A percentile compares a stretch with the other conserved stretches of the same genome.
Evolutionary conservation across 2,329 filamentous ascomycete species (phyloP).

Genomic region (Botrytis aclada): DNA sequence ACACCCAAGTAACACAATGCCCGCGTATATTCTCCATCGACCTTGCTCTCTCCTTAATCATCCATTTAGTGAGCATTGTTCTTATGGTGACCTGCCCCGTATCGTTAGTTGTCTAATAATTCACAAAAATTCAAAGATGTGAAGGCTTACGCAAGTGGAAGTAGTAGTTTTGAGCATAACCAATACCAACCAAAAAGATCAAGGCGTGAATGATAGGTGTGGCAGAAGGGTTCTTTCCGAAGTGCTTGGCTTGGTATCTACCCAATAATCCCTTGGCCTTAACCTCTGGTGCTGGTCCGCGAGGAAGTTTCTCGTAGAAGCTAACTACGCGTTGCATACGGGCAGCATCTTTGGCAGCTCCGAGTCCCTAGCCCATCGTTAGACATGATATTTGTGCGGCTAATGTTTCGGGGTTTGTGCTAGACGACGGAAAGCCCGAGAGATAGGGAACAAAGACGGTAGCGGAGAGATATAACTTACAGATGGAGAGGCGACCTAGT

Average conservation of each 20-base stretch:
- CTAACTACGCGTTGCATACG: constrained; percentile 97
- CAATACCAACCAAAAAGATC: constrained; percentile 70
- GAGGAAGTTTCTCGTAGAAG: constrained; percentile 98
- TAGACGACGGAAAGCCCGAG: background rate
- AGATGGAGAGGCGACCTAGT: constrained; percentile 39
- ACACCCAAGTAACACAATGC: constrained; percentile 27
- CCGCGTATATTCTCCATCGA: constrained; percentile 3
- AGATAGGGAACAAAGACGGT: background rate
- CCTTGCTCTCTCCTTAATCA: background rate
- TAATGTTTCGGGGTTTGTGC: background rate
- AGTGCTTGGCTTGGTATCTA: constrained; percentile 88
- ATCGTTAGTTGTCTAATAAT: constrained; percentile 4
- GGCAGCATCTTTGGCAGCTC: constrained; percentile 89
- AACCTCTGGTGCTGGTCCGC: constrained; percentile 79
- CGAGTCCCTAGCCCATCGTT: constrained; percentile 67
- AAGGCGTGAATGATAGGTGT: constrained; percentile 88
- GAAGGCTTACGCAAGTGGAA: constrained; percentile 90
- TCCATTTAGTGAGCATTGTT: constrained; percentile 90
- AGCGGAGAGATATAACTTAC: constrained; percentile 30
- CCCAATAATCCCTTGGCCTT: constrained; percentile 80
- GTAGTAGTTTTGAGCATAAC: constrained; percentile 99
- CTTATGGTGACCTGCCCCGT: constrained; percentile 89
- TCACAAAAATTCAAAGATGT: background rate
- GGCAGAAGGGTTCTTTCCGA: constrained; percentile 86
- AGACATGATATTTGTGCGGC: background rate